Conservation (phyloP, 169 alveolate species). For the Plasmodium yoelii region DNA sequence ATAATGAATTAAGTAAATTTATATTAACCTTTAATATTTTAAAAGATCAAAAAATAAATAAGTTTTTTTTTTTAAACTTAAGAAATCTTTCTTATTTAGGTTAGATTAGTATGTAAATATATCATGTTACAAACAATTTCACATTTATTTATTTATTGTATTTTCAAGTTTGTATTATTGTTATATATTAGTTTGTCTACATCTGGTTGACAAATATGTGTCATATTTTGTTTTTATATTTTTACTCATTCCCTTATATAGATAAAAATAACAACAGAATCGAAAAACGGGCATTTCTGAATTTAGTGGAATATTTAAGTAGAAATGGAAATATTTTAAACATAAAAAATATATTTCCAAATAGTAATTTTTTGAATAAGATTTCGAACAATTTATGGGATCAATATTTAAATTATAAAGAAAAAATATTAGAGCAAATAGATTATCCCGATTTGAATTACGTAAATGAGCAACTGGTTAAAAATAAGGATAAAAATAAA, state of each 20-base stretch:
- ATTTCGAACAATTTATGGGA: not conserved
- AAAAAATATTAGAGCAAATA: constrained; percentile 33
- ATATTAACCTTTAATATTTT: constrained; percentile 5
- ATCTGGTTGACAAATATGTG: not conserved
- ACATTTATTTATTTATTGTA: too few species aligned
- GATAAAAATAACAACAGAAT: constrained; percentile 17
- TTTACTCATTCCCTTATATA: not conserved
- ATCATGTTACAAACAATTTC: not conserved
- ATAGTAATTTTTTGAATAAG: not conserved
- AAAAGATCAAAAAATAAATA: constrained; percentile 20
- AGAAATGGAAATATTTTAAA: not conserved
- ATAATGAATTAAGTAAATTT: not conserved
- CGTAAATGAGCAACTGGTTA: constrained; percentile 57
- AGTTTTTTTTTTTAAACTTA: constrained; percentile 23
- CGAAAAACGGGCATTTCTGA: constrained; percentile 25
- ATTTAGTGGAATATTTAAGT: constrained; percentile 21
- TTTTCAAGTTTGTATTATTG: too few species aligned
- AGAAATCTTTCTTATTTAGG: constrained; percentile 15
- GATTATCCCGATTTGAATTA: constrained; percentile 21
- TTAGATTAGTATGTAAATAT: not conserved
- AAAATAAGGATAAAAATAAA: too few species aligned
- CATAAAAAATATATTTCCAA: constrained; percentile 7
- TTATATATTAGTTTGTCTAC: too few species aligned
- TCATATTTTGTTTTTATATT: not conserved
- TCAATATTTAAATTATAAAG: constrained; percentile 17